Percentiles rank a stretch among this genome's conserved stretches.
These are phyloP conservation scores for Eragrostis nindensis DNA, from an alignment of 176 grass and related monocot species.

Conservation along the genomic window DNA sequence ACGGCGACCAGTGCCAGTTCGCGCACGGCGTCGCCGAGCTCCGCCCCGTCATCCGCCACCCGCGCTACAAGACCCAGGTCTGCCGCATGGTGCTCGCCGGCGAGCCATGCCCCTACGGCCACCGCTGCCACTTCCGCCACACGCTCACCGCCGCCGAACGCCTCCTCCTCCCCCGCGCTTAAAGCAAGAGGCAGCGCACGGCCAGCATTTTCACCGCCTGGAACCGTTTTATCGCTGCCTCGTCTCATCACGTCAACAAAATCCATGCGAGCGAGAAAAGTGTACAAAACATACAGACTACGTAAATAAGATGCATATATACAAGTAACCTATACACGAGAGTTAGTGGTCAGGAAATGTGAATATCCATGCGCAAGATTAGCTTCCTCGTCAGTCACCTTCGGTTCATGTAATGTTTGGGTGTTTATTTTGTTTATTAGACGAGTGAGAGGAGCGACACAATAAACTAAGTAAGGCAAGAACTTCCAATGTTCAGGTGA, in stretches of 20 bases:
- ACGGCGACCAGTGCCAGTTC: slow-evolving; percentile 93
- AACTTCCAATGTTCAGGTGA: slow-evolving; percentile 16
- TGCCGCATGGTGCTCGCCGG: slow-evolving; percentile 97
- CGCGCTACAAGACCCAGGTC: slow-evolving; percentile 94
- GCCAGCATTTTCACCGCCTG: slow-evolving; percentile 2
- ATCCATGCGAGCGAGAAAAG: not conserved
- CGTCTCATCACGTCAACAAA: not conserved
- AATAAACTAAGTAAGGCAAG: slow-evolving; percentile 24
- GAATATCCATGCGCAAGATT: slow-evolving; percentile 39
- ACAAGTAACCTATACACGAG: slow-evolving; percentile 8
- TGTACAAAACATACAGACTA: slow-evolving; percentile 40
- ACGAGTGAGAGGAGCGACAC: not conserved
- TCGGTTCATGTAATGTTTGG: slow-evolving; percentile 12
- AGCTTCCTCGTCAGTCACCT: slow-evolving; percentile 5
- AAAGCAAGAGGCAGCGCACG: not conserved
- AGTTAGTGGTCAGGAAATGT: slow-evolving; percentile 39
- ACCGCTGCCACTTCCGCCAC: slow-evolving; percentile 98
- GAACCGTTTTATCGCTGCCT: slow-evolving; percentile 8
- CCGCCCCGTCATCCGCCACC: slow-evolving; percentile 94
- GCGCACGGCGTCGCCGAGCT: slow-evolving; percentile 96
- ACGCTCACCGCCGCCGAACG: slow-evolving; percentile 75
- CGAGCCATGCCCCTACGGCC: slow-evolving; percentile 85
- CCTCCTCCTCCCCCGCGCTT: slow-evolving; percentile 50
- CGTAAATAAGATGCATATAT: slow-evolving; percentile 43
- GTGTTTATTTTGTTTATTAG: not conserved